These are phyloP conservation scores for Vaccinium vitisidaea DNA, from an alignment of 148 eudicot genomes.

Conservation along the genomic window DNA sequence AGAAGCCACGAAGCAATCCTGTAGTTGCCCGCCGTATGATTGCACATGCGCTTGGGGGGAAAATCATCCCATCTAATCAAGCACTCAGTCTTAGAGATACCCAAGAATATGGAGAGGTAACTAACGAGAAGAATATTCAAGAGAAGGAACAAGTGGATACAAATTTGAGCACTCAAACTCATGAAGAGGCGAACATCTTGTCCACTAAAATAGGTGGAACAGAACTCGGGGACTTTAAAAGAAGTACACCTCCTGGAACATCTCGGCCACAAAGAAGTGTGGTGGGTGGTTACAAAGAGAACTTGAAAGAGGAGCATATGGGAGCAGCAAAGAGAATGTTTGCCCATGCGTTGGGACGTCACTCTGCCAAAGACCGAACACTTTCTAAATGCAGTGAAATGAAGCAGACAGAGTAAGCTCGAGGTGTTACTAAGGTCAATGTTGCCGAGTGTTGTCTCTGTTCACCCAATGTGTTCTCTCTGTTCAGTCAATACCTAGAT, in stretches of 20 bases:
- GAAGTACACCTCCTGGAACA: constrained; percentile 16
- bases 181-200: background rate
- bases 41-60: constrained; percentile 86
- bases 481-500: constrained; percentile 1
- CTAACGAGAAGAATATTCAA: constrained; percentile 26
- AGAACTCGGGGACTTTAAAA: constrained; percentile 17
- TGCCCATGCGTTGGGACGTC: constrained; percentile 76
- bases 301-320: constrained; percentile 56
- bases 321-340: constrained; percentile 98
- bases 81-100: constrained; percentile 14
- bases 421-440: background rate
- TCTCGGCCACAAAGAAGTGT: constrained; percentile 33
- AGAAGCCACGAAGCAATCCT: constrained; percentile 63
- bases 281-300: constrained; percentile 22
- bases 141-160: constrained; percentile 24
- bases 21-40: constrained; percentile 98
- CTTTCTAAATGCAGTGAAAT: constrained; percentile 28
- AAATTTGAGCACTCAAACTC: constrained; percentile 20
- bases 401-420: constrained; percentile 3
- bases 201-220: constrained; percentile 14
- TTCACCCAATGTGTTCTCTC: constrained; percentile 5
- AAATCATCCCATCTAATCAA: constrained; percentile 37
- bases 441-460: background rate
- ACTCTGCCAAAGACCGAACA: constrained; percentile 30
- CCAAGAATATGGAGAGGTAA: constrained; percentile 14